Base-by-base conservation (phyloP, 257 asterid genomes). In the Apocynum venetum region DNA sequence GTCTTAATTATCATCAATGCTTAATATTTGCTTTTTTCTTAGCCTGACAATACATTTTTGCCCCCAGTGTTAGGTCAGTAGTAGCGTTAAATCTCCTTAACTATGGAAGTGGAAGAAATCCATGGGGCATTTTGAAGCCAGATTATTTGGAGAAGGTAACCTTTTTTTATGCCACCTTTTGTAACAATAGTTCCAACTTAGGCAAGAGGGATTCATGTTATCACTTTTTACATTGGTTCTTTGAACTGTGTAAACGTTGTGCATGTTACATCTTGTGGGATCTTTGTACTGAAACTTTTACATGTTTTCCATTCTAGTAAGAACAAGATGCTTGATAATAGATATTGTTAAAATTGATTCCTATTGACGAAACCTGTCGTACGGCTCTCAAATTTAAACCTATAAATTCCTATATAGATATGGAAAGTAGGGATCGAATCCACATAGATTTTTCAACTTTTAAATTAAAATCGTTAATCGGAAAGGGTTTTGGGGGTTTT, bases 91-190 rank as follows among this genome's bases (percentile, higher is more conserved):
- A 92, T 82, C 98, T 93, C 78, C 97, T 97, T 25, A 93, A 96
- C 88, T 93, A 93, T 82, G 98, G 93, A 83, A 91, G 98, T 93
- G 98, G 98, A 80, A 89, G 98, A 87, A 90, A 93, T 85, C 97
- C 98, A 35, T 93, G 98, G 98, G 98, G 98, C 73, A 84, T 83
- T 72, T 80, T 93, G 87, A 90, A 90, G 86, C 95, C 95, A 69
- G 84, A 90, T 65, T 93, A 93, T 85, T 85, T 93, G 78, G 95
- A 91, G 78, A 93, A 93, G 97, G 98, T 93, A 87, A 31, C 53
- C 6, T 55, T 36, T 25, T 25, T 25, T 11, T 72, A 51, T 44
- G 40, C 40, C 13, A 63, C 20, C 14, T 68, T 68, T 14, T 19
- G 17, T 53, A 7, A 68, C 52, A 8, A 11, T n/a, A 69, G 48